These are phyloP conservation scores for Capsella bursapastoris DNA, from an alignment of 345 rosid species.

Conservation along the genomic window DNA sequence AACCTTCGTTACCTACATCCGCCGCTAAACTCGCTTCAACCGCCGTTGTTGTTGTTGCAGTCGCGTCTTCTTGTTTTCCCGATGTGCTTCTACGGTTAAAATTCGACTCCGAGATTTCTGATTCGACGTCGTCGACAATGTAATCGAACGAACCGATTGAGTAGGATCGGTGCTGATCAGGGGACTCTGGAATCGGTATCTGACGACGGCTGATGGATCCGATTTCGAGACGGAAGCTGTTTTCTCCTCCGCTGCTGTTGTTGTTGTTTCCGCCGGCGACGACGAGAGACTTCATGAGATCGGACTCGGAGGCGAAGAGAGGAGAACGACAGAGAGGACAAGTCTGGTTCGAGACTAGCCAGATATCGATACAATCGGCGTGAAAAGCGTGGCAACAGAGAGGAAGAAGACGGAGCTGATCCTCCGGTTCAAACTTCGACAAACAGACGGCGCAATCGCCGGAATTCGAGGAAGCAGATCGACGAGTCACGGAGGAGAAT, in stretches of 20 bases:
- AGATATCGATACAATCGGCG: conserved; percentile 72
- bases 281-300: conserved; percentile 53
- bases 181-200: conserved; percentile 41
- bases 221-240: conserved; percentile 84
- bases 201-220: conserved; percentile 80
- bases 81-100: conserved; percentile 52
- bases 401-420: conserved; percentile 85
- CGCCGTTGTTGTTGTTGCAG: conserved; percentile 17
- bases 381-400: conserved; percentile 96
- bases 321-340: conserved; percentile 95
- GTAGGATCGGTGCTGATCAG: conserved; percentile 58
- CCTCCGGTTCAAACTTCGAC: conserved; percentile 71
- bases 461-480: conserved; percentile 47
- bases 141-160: conserved; percentile 88
- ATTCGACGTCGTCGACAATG: conserved; percentile 75
- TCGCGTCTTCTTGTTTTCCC: conserved; percentile 54
- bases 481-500: conserved; percentile 69
- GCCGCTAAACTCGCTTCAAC: conserved; percentile 56
- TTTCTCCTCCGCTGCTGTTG: conserved; percentile 24
- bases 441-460: conserved; percentile 89
- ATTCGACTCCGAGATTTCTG: conserved; percentile 57
- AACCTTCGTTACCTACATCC: conserved; percentile 54
- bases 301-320: conserved; percentile 67
- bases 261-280: neutral
- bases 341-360: conserved; percentile 73